Conservation (phyloP, 179 eudicot species). For the Corrigiola litoralis region DNA sequence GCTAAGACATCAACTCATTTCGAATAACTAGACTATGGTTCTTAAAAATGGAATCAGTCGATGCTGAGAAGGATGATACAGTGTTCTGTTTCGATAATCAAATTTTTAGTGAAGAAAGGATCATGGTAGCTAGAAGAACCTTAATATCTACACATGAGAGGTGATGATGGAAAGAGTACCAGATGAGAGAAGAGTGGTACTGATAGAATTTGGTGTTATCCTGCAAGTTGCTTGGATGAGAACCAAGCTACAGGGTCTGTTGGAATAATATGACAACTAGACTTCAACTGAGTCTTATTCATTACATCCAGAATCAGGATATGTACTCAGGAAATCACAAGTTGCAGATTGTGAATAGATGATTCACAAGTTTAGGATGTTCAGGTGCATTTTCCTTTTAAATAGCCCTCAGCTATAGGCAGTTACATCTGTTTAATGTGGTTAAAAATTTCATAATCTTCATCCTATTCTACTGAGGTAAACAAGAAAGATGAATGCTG, state of each 20-base stretch:
- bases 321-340: conserved; percentile 26
- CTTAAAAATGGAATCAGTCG: too few relatives aligned
- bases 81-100: neutral
- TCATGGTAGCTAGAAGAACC: neutral
- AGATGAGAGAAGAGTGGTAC: conserved; percentile 13
- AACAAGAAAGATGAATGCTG: neutral
- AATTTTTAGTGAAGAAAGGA: neutral
- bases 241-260: conserved; percentile 17
- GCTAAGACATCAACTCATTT: too few relatives aligned
- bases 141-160: conserved; percentile 19
- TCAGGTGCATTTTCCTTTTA: neutral
- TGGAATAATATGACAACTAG: conserved; percentile 23
- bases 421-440: too few relatives aligned
- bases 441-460: neutral
- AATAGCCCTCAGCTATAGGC: too few relatives aligned
- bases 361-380: conserved; percentile 18
- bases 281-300: conserved; percentile 15
- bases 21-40: too few relatives aligned
- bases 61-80: neutral
- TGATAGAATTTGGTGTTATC: conserved; percentile 17
- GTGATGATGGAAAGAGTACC: conserved; percentile 17
- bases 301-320: conserved; percentile 29
- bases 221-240: conserved; percentile 29
- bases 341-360: conserved; percentile 24
- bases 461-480: neutral